Evolutionary conservation across 1,284 basidiomycete species (phyloP).

Genomic region (Sporisorium iseilematis-ciliati): DNA sequence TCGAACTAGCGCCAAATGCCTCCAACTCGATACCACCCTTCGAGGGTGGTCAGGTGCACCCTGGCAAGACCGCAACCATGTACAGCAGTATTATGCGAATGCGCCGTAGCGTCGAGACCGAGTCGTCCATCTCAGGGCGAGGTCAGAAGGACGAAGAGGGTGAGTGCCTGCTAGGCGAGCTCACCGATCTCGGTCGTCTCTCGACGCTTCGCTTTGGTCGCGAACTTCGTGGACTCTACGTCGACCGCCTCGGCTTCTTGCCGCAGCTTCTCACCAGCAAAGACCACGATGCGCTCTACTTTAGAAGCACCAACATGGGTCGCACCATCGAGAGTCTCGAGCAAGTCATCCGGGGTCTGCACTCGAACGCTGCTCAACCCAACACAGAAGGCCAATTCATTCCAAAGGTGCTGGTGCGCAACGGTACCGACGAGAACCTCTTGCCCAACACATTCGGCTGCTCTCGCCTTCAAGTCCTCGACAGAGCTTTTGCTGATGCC

Average conservation of each 20-base stretch:
- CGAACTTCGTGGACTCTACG: conserved; percentile 77
- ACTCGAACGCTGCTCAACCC: conserved; percentile 30
- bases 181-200: conserved; percentile 81
- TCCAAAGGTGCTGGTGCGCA: conserved; percentile 53
- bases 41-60: conserved; percentile 33
- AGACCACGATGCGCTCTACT: conserved; percentile 55
- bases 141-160: conserved; percentile 47
- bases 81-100: conserved; percentile 47
- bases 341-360: conserved; percentile 77
- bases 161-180: conserved; percentile 77
- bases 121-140: conserved; percentile 21
- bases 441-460: conserved; percentile 79
- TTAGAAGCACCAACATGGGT: conserved; percentile 78
- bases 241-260: conserved; percentile 75
- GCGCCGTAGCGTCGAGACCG: conserved; percentile 54
- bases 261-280: conserved; percentile 43
- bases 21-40: conserved; percentile 30
- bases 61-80: conserved; percentile 29
- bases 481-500: conserved; percentile 52
- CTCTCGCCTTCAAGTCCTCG: conserved; percentile 73
- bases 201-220: conserved; percentile 79
- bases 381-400: conserved; percentile 37
- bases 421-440: conserved; percentile 78
- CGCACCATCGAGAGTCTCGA: conserved; percentile 83
- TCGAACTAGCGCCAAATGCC: conserved; percentile 35